Base-by-base conservation (phyloP, 2,329 filamentous ascomycete genomes). In the Scytalidium sp. region DNA sequence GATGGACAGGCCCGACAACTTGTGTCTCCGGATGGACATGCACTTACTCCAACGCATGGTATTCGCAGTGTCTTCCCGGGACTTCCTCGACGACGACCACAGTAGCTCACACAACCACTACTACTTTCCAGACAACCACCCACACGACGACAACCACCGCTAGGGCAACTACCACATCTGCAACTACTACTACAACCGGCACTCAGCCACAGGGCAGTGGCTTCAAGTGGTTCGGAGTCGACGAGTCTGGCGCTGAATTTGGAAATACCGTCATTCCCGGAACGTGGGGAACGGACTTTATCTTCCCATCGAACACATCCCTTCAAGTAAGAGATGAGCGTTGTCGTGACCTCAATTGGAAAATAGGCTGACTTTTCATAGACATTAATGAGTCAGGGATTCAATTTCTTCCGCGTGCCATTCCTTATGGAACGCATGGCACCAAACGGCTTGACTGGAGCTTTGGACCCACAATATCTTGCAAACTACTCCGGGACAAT, bases 191-290 rank as follows among this genome's bases (percentile, higher is more conserved):
- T 9, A 36, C 32, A 5, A 36, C 32, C 13, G 17, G 11, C 32
- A n/a, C 8, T 36, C 8, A 5, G 17, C 32, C 32, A n/a, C 41
- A 43, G 15, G 46, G 39, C 19, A 43, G 20, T 21, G 40, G 46
- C 40, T 23, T 32, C 19, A 51, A 39, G 40, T 50, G 47, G 46
- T 19, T 48, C 15, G 57, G 57, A 45, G 60, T 59, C 40, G 62
- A 61, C 45, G 62, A 84, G 61, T 76, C 79, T 19, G 82, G 81
- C 11, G 81, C 81, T 40, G 84, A 87, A 56, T 86, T 86, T 52
- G 82, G 82, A 39, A 71, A 78, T 51, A 67, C 61, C 20, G 74
- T 70, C 46, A 68, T 84, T 25, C 82, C 83, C 2, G 83, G 83
- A 9, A 65, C 65, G 1, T 70, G 79, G 49, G 75, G 72, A 45